Evolutionary conservation across 306 rosid species (phyloP).

Genomic region (Oxytropis ochrocephala): DNA sequence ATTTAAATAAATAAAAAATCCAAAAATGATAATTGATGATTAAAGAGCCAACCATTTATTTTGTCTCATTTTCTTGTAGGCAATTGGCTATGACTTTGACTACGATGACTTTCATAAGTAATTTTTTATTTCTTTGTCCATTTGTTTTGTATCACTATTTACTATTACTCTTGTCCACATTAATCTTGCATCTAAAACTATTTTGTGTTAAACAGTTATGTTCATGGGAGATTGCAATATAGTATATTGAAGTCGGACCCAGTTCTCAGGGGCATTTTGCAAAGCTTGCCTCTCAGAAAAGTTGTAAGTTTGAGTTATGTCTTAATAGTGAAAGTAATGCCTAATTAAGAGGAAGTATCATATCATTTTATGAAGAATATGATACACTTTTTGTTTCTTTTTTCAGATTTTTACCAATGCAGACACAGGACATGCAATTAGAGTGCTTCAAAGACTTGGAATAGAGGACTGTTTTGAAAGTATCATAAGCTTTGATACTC

Average conservation of each 20-base stretch:
- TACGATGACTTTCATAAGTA: conserved; percentile 70
- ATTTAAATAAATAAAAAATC: not conserved
- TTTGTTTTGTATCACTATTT: not conserved
- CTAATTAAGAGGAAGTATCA: not conserved
- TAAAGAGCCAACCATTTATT: not conserved
- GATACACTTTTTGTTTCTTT: not conserved
- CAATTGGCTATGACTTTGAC: conserved; percentile 63
- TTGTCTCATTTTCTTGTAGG: conserved; percentile 33
- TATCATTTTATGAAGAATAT: not conserved
- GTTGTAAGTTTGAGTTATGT: conserved; percentile 41
- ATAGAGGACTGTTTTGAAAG: conserved; percentile 82
- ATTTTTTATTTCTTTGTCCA: not conserved
- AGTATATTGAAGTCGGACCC: conserved; percentile 59
- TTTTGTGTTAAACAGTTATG: conserved; percentile 39
- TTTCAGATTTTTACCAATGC: conserved; percentile 68
- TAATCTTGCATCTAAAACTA: conserved; percentile 5
- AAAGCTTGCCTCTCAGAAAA: conserved; percentile 70
- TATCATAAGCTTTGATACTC: conserved; percentile 72
- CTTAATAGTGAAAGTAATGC: not conserved
- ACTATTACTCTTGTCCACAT: not conserved
- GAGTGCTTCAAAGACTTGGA: conserved; percentile 70
- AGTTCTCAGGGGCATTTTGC: conserved; percentile 63
- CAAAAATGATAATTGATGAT: not conserved
- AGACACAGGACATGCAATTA: conserved; percentile 48
- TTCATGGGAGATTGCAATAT: conserved; percentile 86